Evolutionary conservation across 2,329 filamentous ascomycete species (phyloP).

Genomic region (Ascosphaera apis): DNA sequence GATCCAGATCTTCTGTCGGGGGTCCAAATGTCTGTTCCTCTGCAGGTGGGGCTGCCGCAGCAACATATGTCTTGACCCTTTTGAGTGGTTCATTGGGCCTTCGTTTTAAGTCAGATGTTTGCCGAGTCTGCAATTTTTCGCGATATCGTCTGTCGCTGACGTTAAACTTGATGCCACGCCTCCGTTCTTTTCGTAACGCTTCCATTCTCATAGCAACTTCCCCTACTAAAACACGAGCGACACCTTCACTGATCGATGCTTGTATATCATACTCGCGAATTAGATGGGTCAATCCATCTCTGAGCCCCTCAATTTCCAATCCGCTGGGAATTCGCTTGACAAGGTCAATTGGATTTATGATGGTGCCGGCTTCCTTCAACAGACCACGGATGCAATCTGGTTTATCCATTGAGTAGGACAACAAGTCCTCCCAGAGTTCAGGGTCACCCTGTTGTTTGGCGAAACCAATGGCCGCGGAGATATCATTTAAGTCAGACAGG

Average conservation of each 20-base stretch:
- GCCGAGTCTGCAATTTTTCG: neutral
- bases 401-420: conserved; percentile 95
- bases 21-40: conserved; percentile 1
- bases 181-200: conserved; percentile 53
- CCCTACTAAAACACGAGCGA: conserved; percentile 62
- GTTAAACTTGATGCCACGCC: conserved; percentile 74
- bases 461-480: conserved; percentile 80
- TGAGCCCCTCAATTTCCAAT: conserved; percentile 71
- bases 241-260: conserved; percentile 72
- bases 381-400: conserved; percentile 81
- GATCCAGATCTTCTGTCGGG: neutral
- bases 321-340: conserved; percentile 82
- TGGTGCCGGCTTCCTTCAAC: conserved; percentile 79
- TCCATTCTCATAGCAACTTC: conserved; percentile 75
- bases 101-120: neutral
- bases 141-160: conserved; percentile 21
- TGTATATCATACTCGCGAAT: conserved; percentile 94
- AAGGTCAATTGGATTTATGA: conserved; percentile 76
- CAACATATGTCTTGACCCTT: conserved; percentile 2
- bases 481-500: conserved; percentile 76
- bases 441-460: conserved; percentile 81
- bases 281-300: conserved; percentile 72
- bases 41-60: conserved; percentile 3
- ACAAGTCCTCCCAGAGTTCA: conserved; percentile 82
- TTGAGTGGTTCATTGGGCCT: neutral